Evolutionary conservation across 139 green algal species (phyloP).

Genomic region (Chlamydomonas sp.): DNA sequence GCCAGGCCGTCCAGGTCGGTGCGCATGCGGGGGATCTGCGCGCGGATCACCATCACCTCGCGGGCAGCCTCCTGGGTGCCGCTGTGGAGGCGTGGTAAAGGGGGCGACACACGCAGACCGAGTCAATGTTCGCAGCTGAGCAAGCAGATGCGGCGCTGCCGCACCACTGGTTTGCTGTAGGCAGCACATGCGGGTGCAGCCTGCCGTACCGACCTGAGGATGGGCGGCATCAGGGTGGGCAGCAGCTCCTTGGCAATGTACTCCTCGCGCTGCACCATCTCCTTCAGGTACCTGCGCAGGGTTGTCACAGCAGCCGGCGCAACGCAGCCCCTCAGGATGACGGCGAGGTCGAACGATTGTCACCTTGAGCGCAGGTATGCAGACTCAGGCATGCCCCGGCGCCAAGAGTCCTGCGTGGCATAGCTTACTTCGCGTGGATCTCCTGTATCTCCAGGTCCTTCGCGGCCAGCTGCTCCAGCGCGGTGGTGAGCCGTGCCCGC

Average conservation of each 20-base stretch:
- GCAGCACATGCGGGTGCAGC: too few species aligned
- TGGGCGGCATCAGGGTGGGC: background rate
- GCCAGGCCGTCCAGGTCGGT: conserved; percentile 17
- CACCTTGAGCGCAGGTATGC: too few species aligned
- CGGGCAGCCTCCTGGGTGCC: background rate
- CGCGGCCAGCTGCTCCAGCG: conserved; percentile 27
- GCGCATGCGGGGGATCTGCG: background rate
- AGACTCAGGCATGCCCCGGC: too few species aligned
- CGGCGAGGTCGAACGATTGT: too few species aligned
- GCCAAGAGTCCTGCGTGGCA: too few species aligned
- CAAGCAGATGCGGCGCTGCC: too few species aligned
- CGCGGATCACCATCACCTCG: conserved; percentile 7
- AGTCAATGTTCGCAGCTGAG: too few species aligned
- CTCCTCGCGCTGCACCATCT: conserved; percentile 33
- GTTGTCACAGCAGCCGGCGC: too few species aligned
- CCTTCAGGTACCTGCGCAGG: conserved; percentile 4
- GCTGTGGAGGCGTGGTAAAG: background rate
- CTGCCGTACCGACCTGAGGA: too few species aligned
- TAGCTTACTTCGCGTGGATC: too few species aligned
- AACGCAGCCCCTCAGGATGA: too few species aligned
- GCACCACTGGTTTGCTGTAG: too few species aligned
- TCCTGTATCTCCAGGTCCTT: conserved; percentile 47
- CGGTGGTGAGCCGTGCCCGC: conserved; percentile 25
- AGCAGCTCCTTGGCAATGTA: conserved; percentile 19
- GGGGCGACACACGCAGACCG: background rate